These are phyloP conservation scores for Fusarium marasasianum DNA, from an alignment of 2,329 filamentous ascomycete genomes.

Conservation along the genomic window DNA sequence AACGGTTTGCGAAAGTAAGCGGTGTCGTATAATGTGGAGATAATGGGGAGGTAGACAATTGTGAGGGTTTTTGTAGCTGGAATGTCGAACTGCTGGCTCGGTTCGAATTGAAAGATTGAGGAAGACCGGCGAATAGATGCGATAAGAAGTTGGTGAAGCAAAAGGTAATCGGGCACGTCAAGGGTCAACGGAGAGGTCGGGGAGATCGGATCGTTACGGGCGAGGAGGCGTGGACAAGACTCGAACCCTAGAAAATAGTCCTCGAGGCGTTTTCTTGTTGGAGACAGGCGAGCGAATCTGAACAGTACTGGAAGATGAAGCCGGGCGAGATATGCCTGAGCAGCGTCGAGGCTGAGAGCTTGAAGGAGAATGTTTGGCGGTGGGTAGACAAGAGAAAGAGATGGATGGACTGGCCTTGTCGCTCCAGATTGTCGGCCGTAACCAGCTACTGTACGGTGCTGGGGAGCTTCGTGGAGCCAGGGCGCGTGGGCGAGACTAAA, in stretches of 20 bases:
- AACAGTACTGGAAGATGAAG: constrained; percentile 15
- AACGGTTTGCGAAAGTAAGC: constrained; percentile 18
- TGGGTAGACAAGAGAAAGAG: constrained; percentile 35
- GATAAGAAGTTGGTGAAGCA: constrained; percentile 31
- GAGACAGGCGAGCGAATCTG: constrained; percentile 5
- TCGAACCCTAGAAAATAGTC: not conserved
- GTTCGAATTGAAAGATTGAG: not conserved
- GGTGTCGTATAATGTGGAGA: constrained; percentile 16
- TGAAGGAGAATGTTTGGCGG: constrained; percentile 38
- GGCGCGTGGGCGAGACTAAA: constrained; percentile 39
- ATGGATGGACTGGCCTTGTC: constrained; percentile 38
- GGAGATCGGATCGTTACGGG: constrained; percentile 29
- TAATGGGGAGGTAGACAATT: not conserved
- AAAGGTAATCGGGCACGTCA: constrained; percentile 28
- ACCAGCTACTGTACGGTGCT: constrained; percentile 31
- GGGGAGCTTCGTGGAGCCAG: constrained; percentile 39
- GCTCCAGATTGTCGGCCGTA: constrained; percentile 33
- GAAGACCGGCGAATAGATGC: constrained; percentile 18
- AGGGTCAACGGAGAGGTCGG: constrained; percentile 30
- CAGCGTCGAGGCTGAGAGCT: constrained; percentile 36
- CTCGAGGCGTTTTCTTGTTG: not conserved
- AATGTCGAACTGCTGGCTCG: not conserved
- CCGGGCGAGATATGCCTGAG: constrained; percentile 20
- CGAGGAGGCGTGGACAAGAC: constrained; percentile 5
- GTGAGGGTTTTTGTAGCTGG: not conserved